A percentile compares a stretch with the other conserved stretches of the same genome.
Evolutionary conservation across 768 basidiomycete species (phyloP).

Genomic region (Hericium alpestre): DNA sequence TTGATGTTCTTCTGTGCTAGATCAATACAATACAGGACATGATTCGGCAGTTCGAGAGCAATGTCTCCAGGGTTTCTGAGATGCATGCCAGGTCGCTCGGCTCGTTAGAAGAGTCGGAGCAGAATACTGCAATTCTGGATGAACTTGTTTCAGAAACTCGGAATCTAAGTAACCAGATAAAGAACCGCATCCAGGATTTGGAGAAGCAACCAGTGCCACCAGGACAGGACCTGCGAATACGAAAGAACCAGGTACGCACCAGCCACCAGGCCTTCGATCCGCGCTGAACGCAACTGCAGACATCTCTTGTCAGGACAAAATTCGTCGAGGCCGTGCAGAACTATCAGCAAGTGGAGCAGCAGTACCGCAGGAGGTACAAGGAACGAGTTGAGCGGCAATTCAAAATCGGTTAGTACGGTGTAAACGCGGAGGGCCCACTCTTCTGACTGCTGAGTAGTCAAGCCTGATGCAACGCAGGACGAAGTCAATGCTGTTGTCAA

Average conservation of each 20-base stretch:
- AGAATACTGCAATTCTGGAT: conserved; percentile 52
- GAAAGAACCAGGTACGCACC: conserved; percentile 59
- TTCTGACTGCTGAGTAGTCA: conserved; percentile 38
- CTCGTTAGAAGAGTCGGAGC: conserved; percentile 64
- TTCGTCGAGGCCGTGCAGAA: conserved; percentile 81
- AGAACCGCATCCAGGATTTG: conserved; percentile 61
- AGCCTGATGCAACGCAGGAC: conserved; percentile 85
- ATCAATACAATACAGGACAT: conserved; percentile 68
- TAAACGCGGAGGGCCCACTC: neutral
- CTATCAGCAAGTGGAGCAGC: conserved; percentile 75
- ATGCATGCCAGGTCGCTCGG: conserved; percentile 67
- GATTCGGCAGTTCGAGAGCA: conserved; percentile 56
- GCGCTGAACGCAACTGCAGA: conserved; percentile 1
- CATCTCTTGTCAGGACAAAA: conserved; percentile 23
- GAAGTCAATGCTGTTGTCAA: conserved; percentile 83
- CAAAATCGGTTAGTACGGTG: conserved; percentile 54
- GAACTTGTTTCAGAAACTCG: conserved; percentile 66
- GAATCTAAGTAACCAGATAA: conserved; percentile 55
- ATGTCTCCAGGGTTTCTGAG: conserved; percentile 58
- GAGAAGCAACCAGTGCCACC: conserved; percentile 53
- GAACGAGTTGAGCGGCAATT: conserved; percentile 79
- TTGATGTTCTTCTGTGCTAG: conserved; percentile 24
- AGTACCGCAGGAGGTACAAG: conserved; percentile 68
- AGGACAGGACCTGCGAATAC: conserved; percentile 62
- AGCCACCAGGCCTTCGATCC: neutral